Evolutionary conservation across 148 eudicot genomes (phyloP).

Genomic region (Bassia scoparia): DNA sequence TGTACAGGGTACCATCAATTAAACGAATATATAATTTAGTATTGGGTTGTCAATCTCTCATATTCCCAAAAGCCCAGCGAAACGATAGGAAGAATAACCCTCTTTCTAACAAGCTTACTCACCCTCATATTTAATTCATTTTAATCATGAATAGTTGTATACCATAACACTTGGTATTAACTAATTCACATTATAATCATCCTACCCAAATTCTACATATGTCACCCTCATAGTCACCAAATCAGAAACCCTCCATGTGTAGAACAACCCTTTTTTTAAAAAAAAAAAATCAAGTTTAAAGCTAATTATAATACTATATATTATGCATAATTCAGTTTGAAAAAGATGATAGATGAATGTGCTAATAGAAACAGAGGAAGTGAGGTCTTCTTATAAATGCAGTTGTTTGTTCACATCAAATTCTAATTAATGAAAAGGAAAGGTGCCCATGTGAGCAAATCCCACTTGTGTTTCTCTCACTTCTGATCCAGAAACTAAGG

Average conservation of each 20-base stretch:
- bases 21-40: too few species aligned
- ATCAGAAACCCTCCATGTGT: background rate
- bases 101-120: too few species aligned
- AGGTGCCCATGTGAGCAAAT: constrained; percentile 30
- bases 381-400: background rate
- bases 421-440: constrained; percentile 7
- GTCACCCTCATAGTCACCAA: constrained; percentile 21
- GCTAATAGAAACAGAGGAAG: constrained; percentile 13
- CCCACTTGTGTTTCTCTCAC: constrained; percentile 26
- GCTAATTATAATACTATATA: too few species aligned
- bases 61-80: background rate
- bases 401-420: background rate
- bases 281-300: too few species aligned
- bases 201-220: constrained; percentile 18
- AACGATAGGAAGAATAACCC: background rate
- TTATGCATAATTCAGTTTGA: too few species aligned
- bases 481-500: constrained; percentile 10
- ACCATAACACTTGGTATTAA: background rate
- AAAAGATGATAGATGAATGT: too few species aligned
- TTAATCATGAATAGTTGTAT: too few species aligned
- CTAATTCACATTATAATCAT: background rate
- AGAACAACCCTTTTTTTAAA: background rate
- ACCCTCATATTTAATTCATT: too few species aligned
- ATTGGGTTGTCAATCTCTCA: too few species aligned
- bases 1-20: too few species aligned